Conservation (phyloP, 108 stramenopile species). For the Fistulifera solaris region DNA sequence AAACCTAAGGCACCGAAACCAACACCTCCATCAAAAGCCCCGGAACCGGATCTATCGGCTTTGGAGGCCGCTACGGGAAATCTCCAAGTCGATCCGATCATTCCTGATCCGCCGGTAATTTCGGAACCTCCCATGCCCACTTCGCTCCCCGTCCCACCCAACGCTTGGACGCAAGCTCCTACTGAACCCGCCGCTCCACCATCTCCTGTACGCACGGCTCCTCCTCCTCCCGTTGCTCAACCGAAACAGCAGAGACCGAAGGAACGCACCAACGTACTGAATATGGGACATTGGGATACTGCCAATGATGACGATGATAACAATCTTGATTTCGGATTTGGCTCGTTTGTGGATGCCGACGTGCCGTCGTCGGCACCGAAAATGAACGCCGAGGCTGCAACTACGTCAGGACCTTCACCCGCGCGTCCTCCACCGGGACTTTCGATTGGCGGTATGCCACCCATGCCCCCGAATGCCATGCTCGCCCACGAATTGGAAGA, state of each 20-base stretch:
- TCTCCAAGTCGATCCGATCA: too few species aligned
- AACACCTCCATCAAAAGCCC: neutral
- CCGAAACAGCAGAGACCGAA: constrained; percentile 6
- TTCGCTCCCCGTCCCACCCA: neutral
- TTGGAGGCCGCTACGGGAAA: too few species aligned
- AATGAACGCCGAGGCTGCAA: constrained; percentile 8
- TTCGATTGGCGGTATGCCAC: constrained; percentile 72
- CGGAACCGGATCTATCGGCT: too few species aligned
- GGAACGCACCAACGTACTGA: constrained; percentile 53
- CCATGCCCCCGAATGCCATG: constrained; percentile 75
- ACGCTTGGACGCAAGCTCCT: neutral
- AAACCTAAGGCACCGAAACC: constrained; percentile 11
- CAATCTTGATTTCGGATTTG: constrained; percentile 80
- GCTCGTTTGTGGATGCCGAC: constrained; percentile 37
- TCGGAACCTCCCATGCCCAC: neutral
- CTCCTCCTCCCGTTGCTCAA: neutral
- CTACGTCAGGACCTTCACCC: constrained; percentile 51
- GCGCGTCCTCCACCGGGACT: constrained; percentile 82
- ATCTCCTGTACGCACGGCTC: constrained; percentile 4
- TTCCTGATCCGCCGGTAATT: too few species aligned
- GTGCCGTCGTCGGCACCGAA: constrained; percentile 19
- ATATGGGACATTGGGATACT: constrained; percentile 85
- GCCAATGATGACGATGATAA: constrained; percentile 52
- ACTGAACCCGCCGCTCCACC: constrained; percentile 4
- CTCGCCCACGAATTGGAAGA: constrained; percentile 78